These are phyloP conservation scores for Trichoderma orchidacearum DNA, from an alignment of 495 filamentous ascomycete species.

Conservation along the genomic window DNA sequence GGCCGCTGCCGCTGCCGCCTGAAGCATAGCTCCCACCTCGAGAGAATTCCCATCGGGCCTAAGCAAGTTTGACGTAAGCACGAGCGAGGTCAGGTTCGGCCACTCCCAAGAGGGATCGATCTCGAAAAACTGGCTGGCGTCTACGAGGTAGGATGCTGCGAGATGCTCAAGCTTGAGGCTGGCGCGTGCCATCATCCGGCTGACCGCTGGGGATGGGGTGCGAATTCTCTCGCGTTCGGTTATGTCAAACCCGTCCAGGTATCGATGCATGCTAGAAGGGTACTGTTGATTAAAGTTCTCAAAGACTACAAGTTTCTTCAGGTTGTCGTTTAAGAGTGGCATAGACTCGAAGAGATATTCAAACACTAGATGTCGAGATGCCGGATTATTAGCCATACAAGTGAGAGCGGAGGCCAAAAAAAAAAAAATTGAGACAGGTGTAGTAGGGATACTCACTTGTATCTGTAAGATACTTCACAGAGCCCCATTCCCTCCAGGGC, in stretches of 20 bases:
- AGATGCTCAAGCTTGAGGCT: slow-evolving; percentile 22
- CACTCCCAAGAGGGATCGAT: slow-evolving; percentile 17
- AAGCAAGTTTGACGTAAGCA: slow-evolving; percentile 18
- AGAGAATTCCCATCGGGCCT: slow-evolving; percentile 10
- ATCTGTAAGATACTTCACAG: slow-evolving; percentile 8
- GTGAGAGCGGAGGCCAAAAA: no score
- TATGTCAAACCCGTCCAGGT: slow-evolving; percentile 5
- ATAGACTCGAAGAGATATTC: slow-evolving; percentile 15
- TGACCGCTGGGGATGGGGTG: slow-evolving; percentile 10
- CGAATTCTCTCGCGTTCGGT: slow-evolving; percentile 10
- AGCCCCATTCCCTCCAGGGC: slow-evolving; percentile 17
- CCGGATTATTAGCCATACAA: no score
- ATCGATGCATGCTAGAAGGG: slow-evolving; percentile 11
- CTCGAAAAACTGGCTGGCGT: slow-evolving; percentile 19
- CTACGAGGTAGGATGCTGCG: slow-evolving; percentile 21
- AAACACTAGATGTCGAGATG: no score
- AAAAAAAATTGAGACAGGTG: no score
- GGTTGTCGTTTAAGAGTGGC: slow-evolving; percentile 8
- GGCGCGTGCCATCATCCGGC: slow-evolving; percentile 13
- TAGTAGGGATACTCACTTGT: slow-evolving; percentile 6
- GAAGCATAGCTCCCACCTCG: slow-evolving; percentile 17
- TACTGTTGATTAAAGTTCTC: slow-evolving; percentile 19
- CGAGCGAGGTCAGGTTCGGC: slow-evolving; percentile 19
- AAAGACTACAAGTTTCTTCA: slow-evolving; percentile 16
- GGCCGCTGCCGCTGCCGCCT: slow-evolving; percentile 17